Evolutionary conservation across 345 rosid species (phyloP).

Genomic region (Acer saccharum): DNA sequence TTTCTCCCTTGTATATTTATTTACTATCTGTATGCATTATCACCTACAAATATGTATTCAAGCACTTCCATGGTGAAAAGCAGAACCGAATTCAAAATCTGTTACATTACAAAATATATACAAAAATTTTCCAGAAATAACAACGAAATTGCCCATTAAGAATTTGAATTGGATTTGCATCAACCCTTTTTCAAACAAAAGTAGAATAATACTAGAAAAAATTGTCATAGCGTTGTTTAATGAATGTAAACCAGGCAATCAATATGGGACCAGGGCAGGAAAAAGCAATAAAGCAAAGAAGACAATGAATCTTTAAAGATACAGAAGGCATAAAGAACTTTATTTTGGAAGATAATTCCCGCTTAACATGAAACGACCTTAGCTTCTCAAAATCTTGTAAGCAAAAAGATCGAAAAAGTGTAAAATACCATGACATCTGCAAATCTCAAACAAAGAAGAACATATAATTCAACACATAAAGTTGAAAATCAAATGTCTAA

Average conservation of each 20-base stretch:
- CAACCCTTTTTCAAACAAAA: background rate
- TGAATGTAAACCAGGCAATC: background rate
- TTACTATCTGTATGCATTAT: background rate
- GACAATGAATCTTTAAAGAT: constrained; percentile 18
- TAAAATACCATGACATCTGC: constrained; percentile 1
- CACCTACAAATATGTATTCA: background rate
- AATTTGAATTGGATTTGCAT: constrained; percentile 7
- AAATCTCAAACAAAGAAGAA: background rate
- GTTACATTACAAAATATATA: background rate
- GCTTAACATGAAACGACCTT: constrained; percentile 16
- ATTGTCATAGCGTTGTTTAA: background rate
- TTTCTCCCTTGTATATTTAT: background rate
- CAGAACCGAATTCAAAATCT: background rate
- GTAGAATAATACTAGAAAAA: background rate
- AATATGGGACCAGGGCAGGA: constrained; percentile 8
- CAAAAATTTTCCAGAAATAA: background rate
- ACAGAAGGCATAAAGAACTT: constrained; percentile 16
- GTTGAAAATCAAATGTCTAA: background rate
- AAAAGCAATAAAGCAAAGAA: constrained; percentile 30
- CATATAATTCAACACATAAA: background rate
- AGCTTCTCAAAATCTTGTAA: constrained; percentile 17
- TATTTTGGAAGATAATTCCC: constrained; percentile 26
- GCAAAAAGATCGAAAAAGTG: background rate
- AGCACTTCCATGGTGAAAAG: background rate
- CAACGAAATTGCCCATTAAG: background rate